phyloP scores from a whole-genome alignment of 2,329 filamentous ascomycete species.

The Cladobotryum protrusum region DNA sequence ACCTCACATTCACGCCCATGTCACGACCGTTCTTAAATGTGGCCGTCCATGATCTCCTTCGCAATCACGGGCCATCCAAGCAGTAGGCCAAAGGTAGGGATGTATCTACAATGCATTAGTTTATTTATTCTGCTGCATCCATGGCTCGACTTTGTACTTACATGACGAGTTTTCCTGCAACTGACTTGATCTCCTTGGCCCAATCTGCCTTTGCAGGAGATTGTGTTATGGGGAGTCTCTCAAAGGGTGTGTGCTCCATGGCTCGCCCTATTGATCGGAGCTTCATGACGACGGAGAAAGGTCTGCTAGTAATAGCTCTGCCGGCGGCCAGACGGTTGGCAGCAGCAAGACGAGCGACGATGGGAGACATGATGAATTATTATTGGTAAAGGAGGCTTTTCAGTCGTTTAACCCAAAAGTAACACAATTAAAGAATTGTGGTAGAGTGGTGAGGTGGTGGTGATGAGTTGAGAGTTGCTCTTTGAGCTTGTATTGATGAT shows the following conservation, averaged over 20 bases:
- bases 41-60: constrained; percentile 7
- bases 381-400: neutral
- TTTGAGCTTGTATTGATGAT: constrained; percentile 5
- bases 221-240: constrained; percentile 3
- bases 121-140: too few species aligned
- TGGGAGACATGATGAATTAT: constrained; percentile 5
- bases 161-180: constrained; percentile 4
- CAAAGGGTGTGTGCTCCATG: constrained; percentile 6
- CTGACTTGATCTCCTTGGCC: constrained; percentile 1
- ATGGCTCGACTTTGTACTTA: neutral
- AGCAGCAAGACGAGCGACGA: neutral
- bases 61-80: constrained; percentile 5
- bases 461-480: constrained; percentile 11
- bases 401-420: neutral
- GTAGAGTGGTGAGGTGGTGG: constrained; percentile 1
- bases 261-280: constrained; percentile 6
- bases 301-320: constrained; percentile 2
- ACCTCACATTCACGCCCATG: neutral
- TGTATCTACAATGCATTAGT: neutral
- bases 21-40: neutral
- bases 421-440: constrained; percentile 3
- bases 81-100: constrained; percentile 4
- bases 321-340: neutral
- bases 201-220: constrained; percentile 3
- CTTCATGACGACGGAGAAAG: constrained; percentile 6